These are phyloP conservation scores for Thuidium tamariscinum DNA, from an alignment of 225 moss, liverwort and hornwort genomes.

Conservation along the genomic window DNA sequence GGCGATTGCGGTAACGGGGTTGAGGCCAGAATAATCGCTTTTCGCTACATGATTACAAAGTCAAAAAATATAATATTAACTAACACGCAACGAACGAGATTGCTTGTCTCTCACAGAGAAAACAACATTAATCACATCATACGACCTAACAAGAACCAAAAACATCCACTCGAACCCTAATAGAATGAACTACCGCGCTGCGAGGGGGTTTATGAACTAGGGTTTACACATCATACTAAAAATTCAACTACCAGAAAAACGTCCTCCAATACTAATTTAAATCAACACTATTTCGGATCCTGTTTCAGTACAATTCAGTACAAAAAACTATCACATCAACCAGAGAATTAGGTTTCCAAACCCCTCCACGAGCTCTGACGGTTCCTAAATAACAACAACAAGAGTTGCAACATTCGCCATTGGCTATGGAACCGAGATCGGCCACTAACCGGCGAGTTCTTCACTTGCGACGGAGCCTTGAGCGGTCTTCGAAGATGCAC, in stretches of 20 bases:
- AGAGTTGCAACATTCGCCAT: background rate
- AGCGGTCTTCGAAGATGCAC: background rate
- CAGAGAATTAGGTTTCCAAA: background rate
- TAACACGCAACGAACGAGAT: background rate
- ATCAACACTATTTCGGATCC: background rate
- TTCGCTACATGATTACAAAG: constrained; percentile 8
- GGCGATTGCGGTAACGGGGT: constrained; percentile 38
- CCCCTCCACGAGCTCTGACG: background rate
- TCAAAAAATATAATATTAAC: background rate
- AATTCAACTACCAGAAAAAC: background rate
- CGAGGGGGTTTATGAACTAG: background rate
- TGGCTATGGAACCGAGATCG: background rate
- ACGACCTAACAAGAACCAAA: background rate
- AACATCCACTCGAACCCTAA: background rate
- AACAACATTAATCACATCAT: background rate
- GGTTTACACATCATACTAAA: background rate
- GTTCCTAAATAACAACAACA: background rate
- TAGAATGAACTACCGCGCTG: background rate
- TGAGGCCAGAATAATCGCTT: constrained; percentile 16
- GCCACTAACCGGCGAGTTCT: constrained; percentile 5
- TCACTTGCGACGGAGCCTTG: background rate
- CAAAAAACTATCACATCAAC: background rate
- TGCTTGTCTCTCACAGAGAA: background rate
- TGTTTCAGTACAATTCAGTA: background rate
- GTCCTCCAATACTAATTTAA: background rate